Conservation (phyloP, 2,329 filamentous ascomycete genomes). For the Pseudopithomyces maydicus region DNA sequence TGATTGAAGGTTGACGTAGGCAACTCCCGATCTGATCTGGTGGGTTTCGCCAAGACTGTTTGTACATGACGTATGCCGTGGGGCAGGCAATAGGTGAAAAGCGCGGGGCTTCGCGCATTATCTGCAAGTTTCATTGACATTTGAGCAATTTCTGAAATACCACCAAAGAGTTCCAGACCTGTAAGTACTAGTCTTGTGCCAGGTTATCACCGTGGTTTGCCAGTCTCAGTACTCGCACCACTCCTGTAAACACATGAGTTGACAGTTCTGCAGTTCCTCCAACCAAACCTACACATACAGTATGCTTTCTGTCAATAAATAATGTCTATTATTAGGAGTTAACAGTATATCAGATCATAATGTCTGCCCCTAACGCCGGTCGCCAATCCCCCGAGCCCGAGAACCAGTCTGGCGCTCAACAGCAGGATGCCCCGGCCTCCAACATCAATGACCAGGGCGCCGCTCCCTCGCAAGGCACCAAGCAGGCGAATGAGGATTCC, state of each 20-base stretch:
- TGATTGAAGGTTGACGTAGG: slow-evolving; percentile 31
- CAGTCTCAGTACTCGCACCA: too few species aligned
- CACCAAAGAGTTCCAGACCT: background rate
- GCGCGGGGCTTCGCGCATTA: slow-evolving; percentile 11
- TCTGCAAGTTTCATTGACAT: slow-evolving; percentile 4
- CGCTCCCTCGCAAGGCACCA: slow-evolving; percentile 47
- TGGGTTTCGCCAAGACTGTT: slow-evolving; percentile 16
- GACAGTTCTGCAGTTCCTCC: background rate
- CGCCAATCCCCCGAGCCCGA: slow-evolving; percentile 80
- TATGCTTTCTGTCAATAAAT: background rate
- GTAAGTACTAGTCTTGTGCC: background rate
- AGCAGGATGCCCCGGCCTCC: slow-evolving; percentile 62
- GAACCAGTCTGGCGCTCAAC: slow-evolving; percentile 68
- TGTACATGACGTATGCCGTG: slow-evolving; percentile 32
- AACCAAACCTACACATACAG: background rate
- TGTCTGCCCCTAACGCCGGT: slow-evolving; percentile 70
- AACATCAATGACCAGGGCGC: slow-evolving; percentile 61
- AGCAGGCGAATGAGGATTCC: slow-evolving; percentile 56
- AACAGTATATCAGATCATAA: slow-evolving; percentile 49
- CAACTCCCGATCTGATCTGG: slow-evolving; percentile 23
- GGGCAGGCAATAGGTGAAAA: slow-evolving; percentile 24
- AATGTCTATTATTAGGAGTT: background rate
- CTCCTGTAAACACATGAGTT: background rate
- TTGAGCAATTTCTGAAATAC: background rate
- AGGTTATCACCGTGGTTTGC: background rate